A percentile compares a stretch with the other conserved stretches of the same genome.
Evolutionary conservation across 441 rosid genomes (phyloP).

Genomic region (Geranium incanum): DNA sequence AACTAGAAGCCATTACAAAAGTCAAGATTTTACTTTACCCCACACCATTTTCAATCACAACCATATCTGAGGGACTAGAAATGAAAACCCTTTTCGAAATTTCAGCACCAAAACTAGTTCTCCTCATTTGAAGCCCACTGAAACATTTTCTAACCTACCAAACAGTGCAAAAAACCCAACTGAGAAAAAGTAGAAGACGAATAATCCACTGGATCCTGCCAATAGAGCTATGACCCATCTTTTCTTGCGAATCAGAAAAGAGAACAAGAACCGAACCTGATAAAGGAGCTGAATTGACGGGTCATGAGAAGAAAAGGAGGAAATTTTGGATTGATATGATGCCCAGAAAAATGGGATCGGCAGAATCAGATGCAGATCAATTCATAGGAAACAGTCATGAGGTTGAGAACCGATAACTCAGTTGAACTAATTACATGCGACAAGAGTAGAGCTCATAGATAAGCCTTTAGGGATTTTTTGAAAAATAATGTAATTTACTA

Average conservation of each 20-base stretch:
- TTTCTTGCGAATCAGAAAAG: conserved; percentile 9
- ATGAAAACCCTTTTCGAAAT: not conserved
- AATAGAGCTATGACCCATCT: conserved; percentile 11
- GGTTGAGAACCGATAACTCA: too few species aligned
- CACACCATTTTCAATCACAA: too few species aligned
- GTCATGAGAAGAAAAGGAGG: not conserved
- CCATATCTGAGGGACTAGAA: not conserved
- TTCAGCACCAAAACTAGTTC: not conserved
- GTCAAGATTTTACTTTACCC: too few species aligned
- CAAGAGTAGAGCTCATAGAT: too few species aligned
- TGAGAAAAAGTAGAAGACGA: conserved; percentile 26
- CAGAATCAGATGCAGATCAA: not conserved
- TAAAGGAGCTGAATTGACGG: not conserved
- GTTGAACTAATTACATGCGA: too few species aligned
- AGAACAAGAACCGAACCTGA: conserved; percentile 7
- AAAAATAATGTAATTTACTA: too few species aligned
- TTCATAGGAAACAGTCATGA: too few species aligned
- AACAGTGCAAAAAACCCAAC: conserved; percentile 18
- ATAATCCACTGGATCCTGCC: conserved; percentile 14
- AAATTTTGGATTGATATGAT: too few species aligned
- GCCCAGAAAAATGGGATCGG: not conserved
- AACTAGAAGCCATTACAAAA: too few species aligned
- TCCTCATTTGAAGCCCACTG: not conserved
- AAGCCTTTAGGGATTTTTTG: too few species aligned
- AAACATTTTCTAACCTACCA: conserved; percentile 6